These are phyloP conservation scores for Arthrocladium fulminans DNA, from an alignment of 2,329 filamentous ascomycete species.

Conservation along the genomic window DNA sequence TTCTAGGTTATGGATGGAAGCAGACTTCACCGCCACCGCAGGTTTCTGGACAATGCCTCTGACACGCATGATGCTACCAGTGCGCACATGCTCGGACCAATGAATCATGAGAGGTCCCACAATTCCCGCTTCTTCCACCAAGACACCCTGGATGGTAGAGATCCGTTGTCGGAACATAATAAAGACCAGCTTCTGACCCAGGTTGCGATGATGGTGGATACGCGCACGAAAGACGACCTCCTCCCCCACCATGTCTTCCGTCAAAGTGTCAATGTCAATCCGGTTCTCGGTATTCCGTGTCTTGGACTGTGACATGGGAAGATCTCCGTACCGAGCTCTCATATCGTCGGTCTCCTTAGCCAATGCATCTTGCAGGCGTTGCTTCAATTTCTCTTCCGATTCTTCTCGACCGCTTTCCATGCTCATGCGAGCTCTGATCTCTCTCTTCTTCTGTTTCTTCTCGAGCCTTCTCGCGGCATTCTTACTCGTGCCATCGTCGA, in stretches of 20 bases:
- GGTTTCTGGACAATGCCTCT: slow-evolving; percentile 64
- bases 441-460: slow-evolving; percentile 32
- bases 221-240: slow-evolving; percentile 60
- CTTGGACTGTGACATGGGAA: slow-evolving; percentile 51
- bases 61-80: slow-evolving; percentile 70
- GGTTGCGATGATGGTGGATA: slow-evolving; percentile 68
- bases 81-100: slow-evolving; percentile 74
- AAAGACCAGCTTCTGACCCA: slow-evolving; percentile 77
- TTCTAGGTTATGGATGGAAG: slow-evolving; percentile 67
- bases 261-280: slow-evolving; percentile 44
- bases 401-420: slow-evolving; percentile 34
- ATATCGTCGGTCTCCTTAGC: slow-evolving; percentile 51
- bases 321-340: slow-evolving; percentile 49
- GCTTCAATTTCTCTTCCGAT: slow-evolving; percentile 31
- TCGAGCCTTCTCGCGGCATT: slow-evolving; percentile 38
- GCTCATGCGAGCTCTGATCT: slow-evolving; percentile 33
- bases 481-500: slow-evolving; percentile 34
- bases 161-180: slow-evolving; percentile 78
- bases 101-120: slow-evolving; percentile 69
- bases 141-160: slow-evolving; percentile 73
- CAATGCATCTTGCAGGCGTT: slow-evolving; percentile 41
- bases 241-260: slow-evolving; percentile 46
- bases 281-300: slow-evolving; percentile 41
- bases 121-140: slow-evolving; percentile 52
- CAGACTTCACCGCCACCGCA: slow-evolving; percentile 64